These are phyloP conservation scores for Chalciporus pseudorubinellus DNA, from an alignment of 768 basidiomycete species.

Conservation along the genomic window DNA sequence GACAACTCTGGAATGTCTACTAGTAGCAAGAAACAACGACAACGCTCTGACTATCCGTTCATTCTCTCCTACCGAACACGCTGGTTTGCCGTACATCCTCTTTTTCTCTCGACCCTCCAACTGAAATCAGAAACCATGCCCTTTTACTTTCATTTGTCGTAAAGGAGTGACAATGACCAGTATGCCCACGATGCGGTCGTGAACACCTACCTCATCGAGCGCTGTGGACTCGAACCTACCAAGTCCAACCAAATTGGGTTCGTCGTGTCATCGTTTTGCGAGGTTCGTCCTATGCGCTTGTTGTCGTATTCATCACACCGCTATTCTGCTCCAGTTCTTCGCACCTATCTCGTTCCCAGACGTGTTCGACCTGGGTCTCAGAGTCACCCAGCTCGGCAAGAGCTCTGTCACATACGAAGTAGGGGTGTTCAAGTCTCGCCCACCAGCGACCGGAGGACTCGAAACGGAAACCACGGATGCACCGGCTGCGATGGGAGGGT, in stretches of 20 bases:
- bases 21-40: slow-evolving; percentile 36
- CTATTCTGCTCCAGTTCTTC: slow-evolving; percentile 51
- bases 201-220: slow-evolving; percentile 72
- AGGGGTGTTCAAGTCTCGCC: slow-evolving; percentile 58
- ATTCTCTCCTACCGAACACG: slow-evolving; percentile 65
- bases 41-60: slow-evolving; percentile 54
- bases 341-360: slow-evolving; percentile 72
- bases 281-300: slow-evolving; percentile 37
- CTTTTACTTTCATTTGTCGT: neutral
- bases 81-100: slow-evolving; percentile 44
- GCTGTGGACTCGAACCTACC: slow-evolving; percentile 55
- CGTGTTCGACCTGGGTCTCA: slow-evolving; percentile 64
- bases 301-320: neutral
- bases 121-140: neutral
- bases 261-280: slow-evolving; percentile 74
- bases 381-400: slow-evolving; percentile 63
- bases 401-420: slow-evolving; percentile 82
- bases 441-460: neutral
- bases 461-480: slow-evolving; percentile 12
- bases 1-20: neutral
- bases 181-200: slow-evolving; percentile 80
- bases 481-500: slow-evolving; percentile 49
- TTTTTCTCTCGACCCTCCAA: neutral
- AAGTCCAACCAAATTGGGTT: slow-evolving; percentile 61
- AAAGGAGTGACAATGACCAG: slow-evolving; percentile 88